These are phyloP conservation scores for Fusarium nanum DNA, from an alignment of 2,329 filamentous ascomycete genomes.

Conservation along the genomic window DNA sequence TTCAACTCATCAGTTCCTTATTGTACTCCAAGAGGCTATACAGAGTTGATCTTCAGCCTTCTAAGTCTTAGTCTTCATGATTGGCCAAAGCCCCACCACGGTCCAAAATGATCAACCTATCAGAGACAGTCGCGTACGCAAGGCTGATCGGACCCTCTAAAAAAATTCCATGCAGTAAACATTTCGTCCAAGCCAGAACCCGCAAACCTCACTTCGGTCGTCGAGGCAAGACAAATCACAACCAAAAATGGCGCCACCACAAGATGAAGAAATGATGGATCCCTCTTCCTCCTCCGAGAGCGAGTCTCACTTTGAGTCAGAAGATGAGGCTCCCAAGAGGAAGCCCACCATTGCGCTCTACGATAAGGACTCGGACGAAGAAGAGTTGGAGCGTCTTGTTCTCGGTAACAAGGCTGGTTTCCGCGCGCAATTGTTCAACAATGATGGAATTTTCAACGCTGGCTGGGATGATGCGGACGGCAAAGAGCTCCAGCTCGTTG, in stretches of 20 bases:
- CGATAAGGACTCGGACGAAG: slow-evolving; percentile 84
- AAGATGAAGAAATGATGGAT: slow-evolving; percentile 47
- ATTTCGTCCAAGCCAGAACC: slow-evolving; percentile 36
- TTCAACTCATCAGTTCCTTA: neutral
- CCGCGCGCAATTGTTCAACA: slow-evolving; percentile 74
- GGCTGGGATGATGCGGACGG: slow-evolving; percentile 52
- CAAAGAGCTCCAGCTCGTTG: slow-evolving; percentile 51
- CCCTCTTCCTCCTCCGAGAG: slow-evolving; percentile 47
- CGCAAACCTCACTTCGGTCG: slow-evolving; percentile 25
- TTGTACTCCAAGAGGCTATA: slow-evolving; percentile 26
- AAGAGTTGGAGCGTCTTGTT: slow-evolving; percentile 87
- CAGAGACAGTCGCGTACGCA: slow-evolving; percentile 31
- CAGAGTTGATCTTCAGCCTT: slow-evolving; percentile 39
- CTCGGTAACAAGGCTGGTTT: slow-evolving; percentile 91
- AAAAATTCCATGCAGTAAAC: slow-evolving; percentile 48
- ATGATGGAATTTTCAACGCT: slow-evolving; percentile 55
- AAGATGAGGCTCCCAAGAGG: slow-evolving; percentile 45
- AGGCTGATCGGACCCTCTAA: slow-evolving; percentile 49
- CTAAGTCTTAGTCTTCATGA: slow-evolving; percentile 2
- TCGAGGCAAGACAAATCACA: slow-evolving; percentile 12
- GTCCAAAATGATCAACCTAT: slow-evolving; percentile 29
- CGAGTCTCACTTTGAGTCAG: slow-evolving; percentile 48
- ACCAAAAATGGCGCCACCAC: slow-evolving; percentile 50
- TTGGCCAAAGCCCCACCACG: slow-evolving; percentile 30
- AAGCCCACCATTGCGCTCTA: slow-evolving; percentile 49